Evolutionary conservation across 768 basidiomycete genomes (phyloP).

Genomic region (Lactifluus rugatus): DNA sequence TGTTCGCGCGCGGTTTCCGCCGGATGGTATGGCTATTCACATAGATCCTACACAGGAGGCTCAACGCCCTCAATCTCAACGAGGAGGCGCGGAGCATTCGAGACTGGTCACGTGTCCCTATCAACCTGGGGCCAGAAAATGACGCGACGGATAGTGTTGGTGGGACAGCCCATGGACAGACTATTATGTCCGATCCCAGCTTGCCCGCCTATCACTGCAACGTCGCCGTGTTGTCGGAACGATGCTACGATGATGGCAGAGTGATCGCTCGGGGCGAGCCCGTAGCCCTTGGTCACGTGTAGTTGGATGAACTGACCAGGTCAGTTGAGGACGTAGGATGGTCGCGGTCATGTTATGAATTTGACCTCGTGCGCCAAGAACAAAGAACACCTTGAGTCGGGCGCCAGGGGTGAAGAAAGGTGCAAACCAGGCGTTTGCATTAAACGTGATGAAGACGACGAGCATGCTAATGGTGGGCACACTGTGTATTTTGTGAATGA

Average conservation of each 20-base stretch:
- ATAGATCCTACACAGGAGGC: too few species aligned
- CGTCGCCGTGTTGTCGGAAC: constrained; percentile 30
- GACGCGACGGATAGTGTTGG: constrained; percentile 32
- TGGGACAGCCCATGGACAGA: constrained; percentile 40
- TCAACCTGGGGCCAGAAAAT: constrained; percentile 22
- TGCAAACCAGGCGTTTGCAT: constrained; percentile 33
- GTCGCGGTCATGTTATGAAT: constrained; percentile 26
- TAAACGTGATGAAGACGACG: constrained; percentile 31
- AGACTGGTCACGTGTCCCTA: constrained; percentile 34
- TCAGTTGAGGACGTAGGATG: constrained; percentile 15
- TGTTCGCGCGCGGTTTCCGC: constrained; percentile 9
- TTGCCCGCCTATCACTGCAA: constrained; percentile 19
- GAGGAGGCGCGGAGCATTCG: constrained; percentile 32
- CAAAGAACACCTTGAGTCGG: constrained; percentile 66
- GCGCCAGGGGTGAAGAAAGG: constrained; percentile 53
- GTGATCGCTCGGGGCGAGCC: constrained; percentile 36
- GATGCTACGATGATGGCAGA: constrained; percentile 40
- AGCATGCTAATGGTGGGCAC: constrained; percentile 30
- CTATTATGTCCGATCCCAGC: constrained; percentile 30
- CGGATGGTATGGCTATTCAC: constrained; percentile 4
- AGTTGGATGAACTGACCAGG: constrained; percentile 36
- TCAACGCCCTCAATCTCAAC: too few species aligned
- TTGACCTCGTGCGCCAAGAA: constrained; percentile 50
- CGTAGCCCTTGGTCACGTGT: constrained; percentile 35
- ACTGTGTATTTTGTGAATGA: constrained; percentile 43